phyloP scores from a whole-genome alignment of 176 grass and related monocot species.

The Phragmites australis region DNA sequence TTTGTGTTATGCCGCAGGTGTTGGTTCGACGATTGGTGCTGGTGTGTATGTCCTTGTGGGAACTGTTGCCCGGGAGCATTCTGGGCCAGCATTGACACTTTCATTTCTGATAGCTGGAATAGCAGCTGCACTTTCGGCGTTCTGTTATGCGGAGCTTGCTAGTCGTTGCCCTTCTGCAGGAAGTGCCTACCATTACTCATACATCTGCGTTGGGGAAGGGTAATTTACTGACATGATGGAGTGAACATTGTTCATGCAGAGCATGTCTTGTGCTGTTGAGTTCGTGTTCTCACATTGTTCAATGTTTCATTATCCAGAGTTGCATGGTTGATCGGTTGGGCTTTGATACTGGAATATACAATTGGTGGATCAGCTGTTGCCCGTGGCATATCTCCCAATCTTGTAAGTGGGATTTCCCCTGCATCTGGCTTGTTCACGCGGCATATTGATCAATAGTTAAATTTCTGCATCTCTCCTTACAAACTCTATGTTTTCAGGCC shows the following conservation, averaged over 20 bases:
- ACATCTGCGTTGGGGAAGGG: slow-evolving; percentile 91
- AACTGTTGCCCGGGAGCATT: slow-evolving; percentile 77
- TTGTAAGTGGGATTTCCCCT: slow-evolving; percentile 38
- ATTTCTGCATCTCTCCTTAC: background rate
- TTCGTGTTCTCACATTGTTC: slow-evolving; percentile 5
- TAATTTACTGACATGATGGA: slow-evolving; percentile 34
- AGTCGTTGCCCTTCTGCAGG: slow-evolving; percentile 87
- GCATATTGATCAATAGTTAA: background rate
- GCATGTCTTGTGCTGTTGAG: background rate
- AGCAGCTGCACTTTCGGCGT: slow-evolving; percentile 78
- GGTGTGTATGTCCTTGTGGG: slow-evolving; percentile 85
- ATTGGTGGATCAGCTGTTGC: slow-evolving; percentile 83
- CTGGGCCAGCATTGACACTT: slow-evolving; percentile 66
- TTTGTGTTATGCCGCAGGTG: slow-evolving; percentile 48
- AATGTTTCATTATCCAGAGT: slow-evolving; percentile 38
- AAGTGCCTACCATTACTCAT: slow-evolving; percentile 88
- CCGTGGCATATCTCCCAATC: slow-evolving; percentile 78
- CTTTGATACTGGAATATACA: slow-evolving; percentile 78
- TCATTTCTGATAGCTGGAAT: slow-evolving; percentile 84
- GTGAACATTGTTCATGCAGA: background rate
- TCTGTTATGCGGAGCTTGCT: slow-evolving; percentile 87
- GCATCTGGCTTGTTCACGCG: background rate
- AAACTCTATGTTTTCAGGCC: slow-evolving; percentile 37
- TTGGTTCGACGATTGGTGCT: slow-evolving; percentile 82
- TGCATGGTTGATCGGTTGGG: slow-evolving; percentile 90